Evolutionary conservation across 2,329 filamentous ascomycete genomes (phyloP).

Genomic region (Penicillium paneum): DNA sequence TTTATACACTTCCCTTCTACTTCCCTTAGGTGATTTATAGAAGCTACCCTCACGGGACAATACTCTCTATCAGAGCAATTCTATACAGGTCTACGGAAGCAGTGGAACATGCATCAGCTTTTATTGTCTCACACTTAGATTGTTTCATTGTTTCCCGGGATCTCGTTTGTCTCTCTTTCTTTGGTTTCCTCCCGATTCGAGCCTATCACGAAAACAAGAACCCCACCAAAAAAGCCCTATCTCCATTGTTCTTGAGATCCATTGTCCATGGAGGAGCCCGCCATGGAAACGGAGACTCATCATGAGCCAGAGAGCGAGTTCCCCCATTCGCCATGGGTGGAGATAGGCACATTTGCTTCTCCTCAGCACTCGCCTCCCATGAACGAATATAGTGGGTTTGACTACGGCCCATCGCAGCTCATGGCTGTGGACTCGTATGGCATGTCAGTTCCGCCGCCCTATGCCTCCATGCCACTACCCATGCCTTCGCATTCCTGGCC

Average conservation of each 20-base stretch:
- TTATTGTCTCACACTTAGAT: conserved; percentile 46
- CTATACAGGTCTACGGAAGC: conserved; percentile 39
- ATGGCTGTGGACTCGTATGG: conserved; percentile 57
- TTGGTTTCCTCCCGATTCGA: conserved; percentile 3
- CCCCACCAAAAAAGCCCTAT: not conserved
- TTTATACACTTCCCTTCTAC: conserved; percentile 23
- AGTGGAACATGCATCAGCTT: conserved; percentile 50
- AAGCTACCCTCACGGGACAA: conserved; percentile 1
- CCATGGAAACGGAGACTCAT: conserved; percentile 47
- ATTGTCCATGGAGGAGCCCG: conserved; percentile 44
- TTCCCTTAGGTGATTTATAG: conserved; percentile 26
- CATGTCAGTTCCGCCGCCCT: conserved; percentile 57
- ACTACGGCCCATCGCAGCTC: conserved; percentile 61
- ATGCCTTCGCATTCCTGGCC: conserved; percentile 71
- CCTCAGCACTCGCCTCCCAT: conserved; percentile 68
- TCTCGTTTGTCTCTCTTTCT: conserved; percentile 19
- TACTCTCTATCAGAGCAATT: conserved; percentile 22
- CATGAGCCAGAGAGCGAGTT: conserved; percentile 46
- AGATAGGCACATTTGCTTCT: conserved; percentile 46
- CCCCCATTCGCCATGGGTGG: conserved; percentile 45
- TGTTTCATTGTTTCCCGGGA: conserved; percentile 22
- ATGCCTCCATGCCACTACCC: conserved; percentile 63
- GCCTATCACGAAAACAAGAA: not conserved
- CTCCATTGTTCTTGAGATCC: not conserved
- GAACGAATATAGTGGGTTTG: conserved; percentile 64